Conservation (phyloP, 164 flowering plant species). For the Houttuynia cordata region DNA sequence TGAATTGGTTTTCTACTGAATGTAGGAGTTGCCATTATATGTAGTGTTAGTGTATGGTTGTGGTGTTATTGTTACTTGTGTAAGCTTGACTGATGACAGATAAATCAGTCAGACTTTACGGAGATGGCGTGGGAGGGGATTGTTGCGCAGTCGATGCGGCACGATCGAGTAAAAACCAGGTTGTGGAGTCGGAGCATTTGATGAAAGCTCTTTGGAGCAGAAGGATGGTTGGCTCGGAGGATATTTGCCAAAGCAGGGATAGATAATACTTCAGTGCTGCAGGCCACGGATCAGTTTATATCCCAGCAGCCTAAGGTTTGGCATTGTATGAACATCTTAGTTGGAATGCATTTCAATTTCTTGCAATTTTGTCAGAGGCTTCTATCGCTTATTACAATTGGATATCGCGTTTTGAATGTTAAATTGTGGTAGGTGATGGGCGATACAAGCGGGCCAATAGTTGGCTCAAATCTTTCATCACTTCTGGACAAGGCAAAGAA, state of each 20-base stretch:
- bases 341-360: not conserved
- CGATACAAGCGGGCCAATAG: slow-evolving; percentile 63
- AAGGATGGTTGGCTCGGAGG: slow-evolving; percentile 90
- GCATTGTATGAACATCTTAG: not conserved
- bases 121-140: slow-evolving; percentile 97
- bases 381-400: not conserved
- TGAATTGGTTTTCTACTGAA: not conserved
- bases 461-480: slow-evolving; percentile 46
- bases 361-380: not conserved
- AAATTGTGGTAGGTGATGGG: slow-evolving; percentile 47
- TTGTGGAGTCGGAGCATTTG: slow-evolving; percentile 88
- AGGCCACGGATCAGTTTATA: slow-evolving; percentile 75
- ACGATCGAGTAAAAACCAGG: slow-evolving; percentile 54
- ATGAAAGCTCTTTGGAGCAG: slow-evolving; percentile 95
- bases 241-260: slow-evolving; percentile 83
- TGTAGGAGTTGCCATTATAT: not conserved
- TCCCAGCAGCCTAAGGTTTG: slow-evolving; percentile 70
- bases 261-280: slow-evolving; percentile 73
- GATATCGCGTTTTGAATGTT: not conserved
- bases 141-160: slow-evolving; percentile 80
- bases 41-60: not conserved
- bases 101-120: slow-evolving; percentile 51
- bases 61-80: no score
- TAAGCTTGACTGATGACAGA: slow-evolving; percentile 16
- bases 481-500: slow-evolving; percentile 59